Evolutionary conservation across 768 basidiomycete species (phyloP), one percentile per base, ranked within the genome.

Genomic region (Kwoniella europaea): DNA sequence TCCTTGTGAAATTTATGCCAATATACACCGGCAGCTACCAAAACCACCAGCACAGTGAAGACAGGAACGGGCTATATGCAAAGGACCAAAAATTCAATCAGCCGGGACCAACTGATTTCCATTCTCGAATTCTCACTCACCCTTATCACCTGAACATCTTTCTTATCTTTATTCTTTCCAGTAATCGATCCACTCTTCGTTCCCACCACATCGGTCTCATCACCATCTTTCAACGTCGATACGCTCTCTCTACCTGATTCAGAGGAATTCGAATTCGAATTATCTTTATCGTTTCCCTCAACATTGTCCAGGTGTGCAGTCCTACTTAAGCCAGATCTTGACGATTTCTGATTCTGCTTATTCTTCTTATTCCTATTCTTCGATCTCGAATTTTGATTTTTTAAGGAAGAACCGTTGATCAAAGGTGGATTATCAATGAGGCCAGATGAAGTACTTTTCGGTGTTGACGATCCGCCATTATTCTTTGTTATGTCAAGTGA

Each of bases 61-160:
- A 79, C 68, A 12, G 76, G 75, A 29, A 77, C 71, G 12, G 75
- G 74, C 75, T 77, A n/a, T n/a, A n/a, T n/a, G n/a, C n/a, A n/a
- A n/a, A n/a, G n/a, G n/a, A n/a, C n/a, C n/a, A n/a, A n/a, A n/a
- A n/a, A n/a, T n/a, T n/a, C n/a, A n/a, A n/a, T n/a, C n/a, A n/a
- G n/a, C n/a, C n/a, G n/a, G n/a, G n/a, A n/a, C n/a, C n/a, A n/a
- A n/a, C n/a, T n/a, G n/a, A n/a, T n/a, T n/a, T n/a, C n/a, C n/a
- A n/a, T n/a, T n/a, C n/a, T n/a, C n/a, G n/a, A n/a, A n/a, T n/a
- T n/a, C n/a, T n/a, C n/a, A n/a, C 74, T 72, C 55, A 74, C 74
- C 55, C 74, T 70, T 35, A 68, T 52, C 6, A 68, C 60, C 50
- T 67, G 61, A 12, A 29, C 65, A 50, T 65, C 63, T 58, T 29